Evolutionary conservation across 139 green algal genomes (phyloP).

Genomic region (Micractinium sp.): DNA sequence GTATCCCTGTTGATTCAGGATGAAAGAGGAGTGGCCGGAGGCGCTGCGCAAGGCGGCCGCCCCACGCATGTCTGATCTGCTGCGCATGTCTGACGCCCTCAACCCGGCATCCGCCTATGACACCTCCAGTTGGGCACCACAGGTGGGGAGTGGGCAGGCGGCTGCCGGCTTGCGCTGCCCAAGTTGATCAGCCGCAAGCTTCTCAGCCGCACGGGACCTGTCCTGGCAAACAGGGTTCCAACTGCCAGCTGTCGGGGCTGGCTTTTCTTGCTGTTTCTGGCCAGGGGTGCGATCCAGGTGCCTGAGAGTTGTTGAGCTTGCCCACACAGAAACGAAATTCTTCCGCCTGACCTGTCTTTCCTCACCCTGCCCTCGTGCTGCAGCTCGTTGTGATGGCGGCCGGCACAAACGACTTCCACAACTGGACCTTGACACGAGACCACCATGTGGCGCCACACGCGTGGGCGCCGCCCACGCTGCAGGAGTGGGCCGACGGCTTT

Average conservation of each 20-base stretch:
- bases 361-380: too few species aligned
- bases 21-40: not conserved
- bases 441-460: not conserved
- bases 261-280: too few species aligned
- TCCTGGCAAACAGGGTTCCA: too few species aligned
- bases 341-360: too few species aligned
- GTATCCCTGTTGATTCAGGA: not conserved
- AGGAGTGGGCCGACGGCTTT: not conserved
- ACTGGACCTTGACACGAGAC: not conserved
- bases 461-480: not conserved
- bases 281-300: too few species aligned
- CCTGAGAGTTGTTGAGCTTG: too few species aligned
- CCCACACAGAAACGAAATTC: too few species aligned
- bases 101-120: not conserved
- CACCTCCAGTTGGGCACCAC: not conserved
- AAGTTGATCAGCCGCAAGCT: too few species aligned
- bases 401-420: slow-evolving; percentile 2
- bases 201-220: too few species aligned
- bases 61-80: not conserved
- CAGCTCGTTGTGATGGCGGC: slow-evolving; percentile 1
- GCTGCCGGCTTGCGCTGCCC: too few species aligned
- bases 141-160: not conserved
- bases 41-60: not conserved
- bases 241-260: too few species aligned
- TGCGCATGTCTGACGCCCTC: not conserved